Base-by-base conservation (phyloP, 495 filamentous ascomycete genomes). In the Daldinia childiae region DNA sequence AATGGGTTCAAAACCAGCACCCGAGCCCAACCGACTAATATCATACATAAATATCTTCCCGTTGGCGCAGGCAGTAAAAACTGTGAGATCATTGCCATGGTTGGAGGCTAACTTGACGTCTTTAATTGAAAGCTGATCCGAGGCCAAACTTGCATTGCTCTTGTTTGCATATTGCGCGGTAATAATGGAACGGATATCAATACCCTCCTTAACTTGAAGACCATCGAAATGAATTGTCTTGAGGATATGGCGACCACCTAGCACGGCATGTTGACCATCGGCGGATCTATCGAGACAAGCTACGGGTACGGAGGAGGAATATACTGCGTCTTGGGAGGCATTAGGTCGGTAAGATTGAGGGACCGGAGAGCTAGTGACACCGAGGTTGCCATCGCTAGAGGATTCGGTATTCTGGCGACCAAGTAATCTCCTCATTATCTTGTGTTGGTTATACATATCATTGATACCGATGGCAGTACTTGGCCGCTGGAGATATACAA, bases 31-130 rank as follows among this genome's bases (percentile, higher is more conserved):
- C 58, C 89, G 87, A 69, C 89, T 89, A 63, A 97, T 81, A 82
- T 97, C 93, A 78, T 96, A 97, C 70, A 94, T 82, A 58, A 94
- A 89, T 70, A 97, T 92, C 77, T 92, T 93, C 64, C 94, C 94
- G 80, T 91, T 94, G 58, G 90, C 90, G 62, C 91, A 92, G 27
- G 93, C 94, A 1, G 93, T 95, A 58, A 93, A 92, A 65, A 96
- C 90, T 71, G 87, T 90, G 9, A 78, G 75, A 41, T 73, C 66
- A 54, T 74, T 79, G 58, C 75, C 79, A 26, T 75, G 73, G 19
- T 76, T 74, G 43, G 86, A 86, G 34, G 92, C 92, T 91, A 94
- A 95, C 76, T 92, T 92, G 45, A 95, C 92, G 76, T 95, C 92
- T 45, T 88, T 88, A 69, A 95, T 91, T 12, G 90, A 91, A 66